Conservation (phyloP, 768 basidiomycete genomes). For the Baorangia bicolor region DNA sequence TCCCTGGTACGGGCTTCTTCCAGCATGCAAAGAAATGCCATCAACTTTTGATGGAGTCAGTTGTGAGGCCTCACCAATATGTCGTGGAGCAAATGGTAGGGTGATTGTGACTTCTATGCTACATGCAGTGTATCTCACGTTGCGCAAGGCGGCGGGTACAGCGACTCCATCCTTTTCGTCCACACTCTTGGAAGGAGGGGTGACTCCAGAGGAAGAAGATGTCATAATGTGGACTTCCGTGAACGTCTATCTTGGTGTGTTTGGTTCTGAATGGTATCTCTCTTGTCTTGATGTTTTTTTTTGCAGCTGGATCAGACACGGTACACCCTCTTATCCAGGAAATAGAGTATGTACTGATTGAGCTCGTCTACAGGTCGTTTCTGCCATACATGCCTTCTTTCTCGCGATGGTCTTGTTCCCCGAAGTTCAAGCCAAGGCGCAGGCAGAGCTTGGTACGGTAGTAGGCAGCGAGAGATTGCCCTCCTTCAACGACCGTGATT, state of each 20-base stretch:
- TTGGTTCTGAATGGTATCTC: rapidly evolving
- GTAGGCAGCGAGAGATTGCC: constrained; percentile 24
- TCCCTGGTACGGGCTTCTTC: constrained; percentile 36
- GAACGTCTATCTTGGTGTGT: constrained; percentile 10
- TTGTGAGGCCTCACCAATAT: constrained; percentile 44
- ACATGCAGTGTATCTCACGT: neutral
- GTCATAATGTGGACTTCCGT: constrained; percentile 20
- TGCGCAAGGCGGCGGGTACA: constrained; percentile 14
- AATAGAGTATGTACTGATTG: constrained; percentile 27
- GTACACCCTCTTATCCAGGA: constrained; percentile 33
- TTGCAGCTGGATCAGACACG: constrained; percentile 46
- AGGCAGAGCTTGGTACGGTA: constrained; percentile 25
- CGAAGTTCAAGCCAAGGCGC: constrained; percentile 23
- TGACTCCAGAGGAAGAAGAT: constrained; percentile 18
- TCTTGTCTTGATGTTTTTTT: neutral
- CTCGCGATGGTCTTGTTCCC: constrained; percentile 27
- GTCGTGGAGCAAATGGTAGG: constrained; percentile 48
- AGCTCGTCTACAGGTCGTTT: constrained; percentile 7
- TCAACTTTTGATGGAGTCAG: constrained; percentile 34
- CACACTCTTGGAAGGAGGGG: constrained; percentile 8
- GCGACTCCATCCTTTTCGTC: constrained; percentile 22
- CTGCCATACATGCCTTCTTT: constrained; percentile 21
- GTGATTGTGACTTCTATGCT: neutral
- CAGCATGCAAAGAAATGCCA: constrained; percentile 28
- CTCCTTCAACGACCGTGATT: constrained; percentile 17